Evolutionary conservation across 208 protist species (phyloP).

Genomic region (Vickermania spadyakhi): DNA sequence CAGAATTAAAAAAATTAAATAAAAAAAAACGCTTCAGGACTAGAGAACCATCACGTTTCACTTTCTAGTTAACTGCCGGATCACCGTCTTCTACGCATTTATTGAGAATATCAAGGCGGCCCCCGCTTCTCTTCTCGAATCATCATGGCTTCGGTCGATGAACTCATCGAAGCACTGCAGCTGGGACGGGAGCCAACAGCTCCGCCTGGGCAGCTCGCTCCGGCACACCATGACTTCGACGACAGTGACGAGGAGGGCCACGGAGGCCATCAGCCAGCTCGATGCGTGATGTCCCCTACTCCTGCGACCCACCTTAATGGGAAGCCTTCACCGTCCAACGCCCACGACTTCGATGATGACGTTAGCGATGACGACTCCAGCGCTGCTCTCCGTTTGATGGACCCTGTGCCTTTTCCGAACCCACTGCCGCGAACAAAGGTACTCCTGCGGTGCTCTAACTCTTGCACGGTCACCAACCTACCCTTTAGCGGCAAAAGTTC

Average conservation of each 20-base stretch:
- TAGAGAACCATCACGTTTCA: too few species aligned
- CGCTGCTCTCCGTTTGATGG: slow-evolving; percentile 4
- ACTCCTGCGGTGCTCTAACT: slow-evolving; percentile 23
- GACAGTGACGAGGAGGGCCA: background rate
- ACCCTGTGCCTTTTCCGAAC: slow-evolving; percentile 60
- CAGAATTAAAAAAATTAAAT: too few species aligned
- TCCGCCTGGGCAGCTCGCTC: background rate
- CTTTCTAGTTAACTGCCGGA: too few species aligned
- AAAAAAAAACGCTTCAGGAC: too few species aligned
- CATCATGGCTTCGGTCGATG: background rate
- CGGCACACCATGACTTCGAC: background rate
- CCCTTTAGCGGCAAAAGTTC: slow-evolving; percentile 4
- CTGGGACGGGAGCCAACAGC: background rate
- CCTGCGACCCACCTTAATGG: background rate
- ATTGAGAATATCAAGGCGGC: too few species aligned
- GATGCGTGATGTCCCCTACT: background rate
- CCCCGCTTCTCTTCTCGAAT: too few species aligned
- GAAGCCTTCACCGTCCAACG: background rate
- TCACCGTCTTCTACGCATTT: too few species aligned
- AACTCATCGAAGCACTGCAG: background rate
- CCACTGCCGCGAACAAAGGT: slow-evolving; percentile 11
- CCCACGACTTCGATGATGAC: slow-evolving; percentile 34
- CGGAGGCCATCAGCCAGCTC: background rate
- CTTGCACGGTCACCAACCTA: slow-evolving; percentile 61
- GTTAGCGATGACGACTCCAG: slow-evolving; percentile 17